Base-by-base conservation (phyloP, 2,329 filamentous ascomycete species). In the Massarina eburnea region DNA sequence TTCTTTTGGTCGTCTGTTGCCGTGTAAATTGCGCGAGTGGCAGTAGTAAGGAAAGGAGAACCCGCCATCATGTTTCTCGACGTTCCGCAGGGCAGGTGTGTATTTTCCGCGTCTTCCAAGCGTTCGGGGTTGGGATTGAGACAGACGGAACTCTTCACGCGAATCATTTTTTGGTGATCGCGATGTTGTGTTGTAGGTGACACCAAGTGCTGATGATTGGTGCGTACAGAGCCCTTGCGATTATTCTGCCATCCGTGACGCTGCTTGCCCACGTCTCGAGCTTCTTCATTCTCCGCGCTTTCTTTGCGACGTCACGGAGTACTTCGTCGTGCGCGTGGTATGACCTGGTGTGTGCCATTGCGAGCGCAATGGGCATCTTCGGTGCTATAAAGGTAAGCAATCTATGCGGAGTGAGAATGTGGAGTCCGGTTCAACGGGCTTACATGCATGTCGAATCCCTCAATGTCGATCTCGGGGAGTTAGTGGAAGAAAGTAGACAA, bases 301-400 rank as follows among this genome's bases (percentile, higher is more conserved):
- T 64, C 61, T 42, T 66, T 68, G 42, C 59, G 59, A 32, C 61
- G 59, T 29, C 57, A 59, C 69, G 10, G 62, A 64, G 32, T 48
- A 51, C 44, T 55, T 67, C 47, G 8, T 62, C 54, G 44, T 70
- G 71, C 22, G 54, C 67, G 5, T 49, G 62, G 33, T 76, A 76
- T 54, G 62, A 73, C 18, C 60, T 70, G 48, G 60, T 73, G 26
- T 70, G 72, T 15, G 67, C 67, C 45, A 49, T 69, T 8, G 56
- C 72, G 34, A 73, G 71, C 49, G 51, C 71, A 8, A 56, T 74
- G 36, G 74, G 74, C 4, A 47, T 76, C 20, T 42, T 74, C n/a
- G 73, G 73, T 35, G 72, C 71, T 24, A 33, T 74, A n/a, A 64
- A 66, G 58, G 75, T 76, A 67, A 49, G 67, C 58, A 21, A 12